A percentile compares a stretch with the other conserved stretches of the same genome.
Evolutionary conservation across 495 filamentous ascomycete genomes (phyloP).

Genomic region (Aspergillus nanangensis): DNA sequence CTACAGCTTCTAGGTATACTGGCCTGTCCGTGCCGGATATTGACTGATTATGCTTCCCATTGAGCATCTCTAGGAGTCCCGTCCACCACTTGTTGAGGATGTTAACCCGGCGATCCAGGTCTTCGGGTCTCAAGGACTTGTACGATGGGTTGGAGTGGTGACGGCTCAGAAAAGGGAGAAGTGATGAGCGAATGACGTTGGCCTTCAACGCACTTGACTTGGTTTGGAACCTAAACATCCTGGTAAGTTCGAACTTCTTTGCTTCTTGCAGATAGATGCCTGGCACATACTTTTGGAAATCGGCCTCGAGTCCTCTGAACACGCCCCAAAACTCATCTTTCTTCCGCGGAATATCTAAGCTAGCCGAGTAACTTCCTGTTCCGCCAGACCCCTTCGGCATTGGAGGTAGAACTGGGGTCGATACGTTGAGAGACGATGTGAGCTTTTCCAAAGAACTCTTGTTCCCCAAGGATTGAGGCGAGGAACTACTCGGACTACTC

Average conservation of each 20-base stretch:
- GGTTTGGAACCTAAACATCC: constrained; percentile 62
- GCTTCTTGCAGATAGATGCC: too few species aligned
- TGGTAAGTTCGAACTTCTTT: too few species aligned
- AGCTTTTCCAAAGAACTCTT: constrained; percentile 58
- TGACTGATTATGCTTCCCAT: constrained; percentile 65
- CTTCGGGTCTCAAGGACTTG: constrained; percentile 66
- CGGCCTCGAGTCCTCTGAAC: constrained; percentile 76
- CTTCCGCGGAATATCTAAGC: constrained; percentile 45
- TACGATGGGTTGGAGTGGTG: constrained; percentile 69
- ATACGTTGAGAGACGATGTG: constrained; percentile 40
- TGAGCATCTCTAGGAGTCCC: constrained; percentile 79
- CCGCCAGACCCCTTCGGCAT: constrained; percentile 40
- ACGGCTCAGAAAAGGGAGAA: constrained; percentile 80
- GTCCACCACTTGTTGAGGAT: constrained; percentile 97
- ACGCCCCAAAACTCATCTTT: constrained; percentile 88
- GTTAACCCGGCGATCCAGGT: constrained; percentile 76
- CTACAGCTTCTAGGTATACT: constrained; percentile 73
- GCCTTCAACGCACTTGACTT: constrained; percentile 75
- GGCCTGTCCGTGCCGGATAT: constrained; percentile 78
- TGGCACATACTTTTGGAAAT: constrained; percentile 66
- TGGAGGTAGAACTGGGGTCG: constrained; percentile 45
- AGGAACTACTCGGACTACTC: constrained; percentile 39
- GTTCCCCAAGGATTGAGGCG: constrained; percentile 49
- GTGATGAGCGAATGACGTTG: constrained; percentile 68
- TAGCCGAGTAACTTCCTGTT: constrained; percentile 31